Base-by-base conservation (phyloP, 192 early-diverging fungal genomes). In the Allomyces macrogynus region DNA sequence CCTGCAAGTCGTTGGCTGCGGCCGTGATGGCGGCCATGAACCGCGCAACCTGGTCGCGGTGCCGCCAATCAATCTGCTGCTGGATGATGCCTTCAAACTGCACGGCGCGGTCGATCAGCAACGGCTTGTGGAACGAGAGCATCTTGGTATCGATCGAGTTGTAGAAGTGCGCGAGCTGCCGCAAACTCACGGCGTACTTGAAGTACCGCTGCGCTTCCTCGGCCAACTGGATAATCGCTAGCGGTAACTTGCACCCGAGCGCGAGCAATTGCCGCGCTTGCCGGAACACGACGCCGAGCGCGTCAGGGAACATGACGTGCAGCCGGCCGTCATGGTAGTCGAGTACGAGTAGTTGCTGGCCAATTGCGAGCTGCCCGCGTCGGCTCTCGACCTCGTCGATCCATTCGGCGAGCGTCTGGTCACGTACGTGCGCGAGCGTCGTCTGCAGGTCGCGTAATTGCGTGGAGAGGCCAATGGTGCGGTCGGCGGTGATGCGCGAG, bases 71-170 rank as follows among this genome's bases (percentile, higher is more conserved):
- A 67, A 68, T 67, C 16, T 62, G 74, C 63, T 74, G 68, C 62
- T 76, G 76, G 4, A 82, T 70, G 5, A 81, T 65, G 26, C 72
- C 57, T 65, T 83, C 81, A 70, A 83, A 83, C 4, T 65, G 69
- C n/a, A 80, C 63, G 18, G 81, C 80, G 3, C 67, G 68, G 14
- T 75, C 69, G 16, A 83, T 65, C 9, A 83, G 63, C 80, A 83
- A 80, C 10, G 71, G 67, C 43, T 78, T 77, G 62, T 83, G 81
- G 63, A 69, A 76, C 2, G 76, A 70, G 16, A 82, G 71, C 78
- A 83, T 81, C 66, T 83, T 78, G 61, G 80, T 72, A 60, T 81
- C 78, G 63, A 83, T 83, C 9, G 77, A 82, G 67, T 83, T 83
- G 64, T 83, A 83, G 60, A 83, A 82, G 57, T 83, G 76, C 10